Evolutionary conservation across 176 grass and related monocot genomes (phyloP), one percentile per base, ranked within the genome.

Genomic region (Carex littledalei): DNA sequence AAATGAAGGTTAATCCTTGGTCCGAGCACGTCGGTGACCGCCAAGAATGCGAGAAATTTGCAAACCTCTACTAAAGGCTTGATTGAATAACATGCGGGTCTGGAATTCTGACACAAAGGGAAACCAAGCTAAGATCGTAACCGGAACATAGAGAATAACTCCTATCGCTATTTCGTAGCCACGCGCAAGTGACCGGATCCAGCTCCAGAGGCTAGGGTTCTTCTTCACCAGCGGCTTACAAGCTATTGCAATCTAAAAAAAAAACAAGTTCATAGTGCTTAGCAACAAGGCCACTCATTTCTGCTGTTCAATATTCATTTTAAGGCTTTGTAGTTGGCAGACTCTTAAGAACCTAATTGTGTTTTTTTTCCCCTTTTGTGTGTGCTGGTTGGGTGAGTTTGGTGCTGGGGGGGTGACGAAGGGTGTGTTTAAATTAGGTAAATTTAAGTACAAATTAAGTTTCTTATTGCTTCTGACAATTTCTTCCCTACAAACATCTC

Each of bases 21-120:
- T 80, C 21, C 22, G 83, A 76, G 91, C 95, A 85, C 89, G 91
- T 84, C 92, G 92, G 50, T 92, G 93, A 21, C 87, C 92, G 50
- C 94, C 94, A 54, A 97, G 87, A 88, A 97, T 92, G n/a, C 94
- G 90, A n/a, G 92, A 94, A 81, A 97, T 97, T 81, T 94, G 94
- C 62, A 94, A 83, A 11, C 94, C 94, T 86, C 92, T 92, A 69
- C 94, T 97, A 47, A 97, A 97, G 1, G 90, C 94, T 83, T 97
- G 94, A 85, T 94, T 97, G 80, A 97, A 97, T 12, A 97, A 87
- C 94, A 97, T 92, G 21, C 94, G 92, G 0, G 92, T 97, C 74
- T 97, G 94, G 58, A 94, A 92, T 83, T 97, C 94, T 0, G 94
- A 94, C 37, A 94, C 90, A 67, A 97, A 92, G 39, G 94, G 94